Base-by-base conservation (phyloP, 2,329 filamentous ascomycete species). In the Calonectria ilicicola region DNA sequence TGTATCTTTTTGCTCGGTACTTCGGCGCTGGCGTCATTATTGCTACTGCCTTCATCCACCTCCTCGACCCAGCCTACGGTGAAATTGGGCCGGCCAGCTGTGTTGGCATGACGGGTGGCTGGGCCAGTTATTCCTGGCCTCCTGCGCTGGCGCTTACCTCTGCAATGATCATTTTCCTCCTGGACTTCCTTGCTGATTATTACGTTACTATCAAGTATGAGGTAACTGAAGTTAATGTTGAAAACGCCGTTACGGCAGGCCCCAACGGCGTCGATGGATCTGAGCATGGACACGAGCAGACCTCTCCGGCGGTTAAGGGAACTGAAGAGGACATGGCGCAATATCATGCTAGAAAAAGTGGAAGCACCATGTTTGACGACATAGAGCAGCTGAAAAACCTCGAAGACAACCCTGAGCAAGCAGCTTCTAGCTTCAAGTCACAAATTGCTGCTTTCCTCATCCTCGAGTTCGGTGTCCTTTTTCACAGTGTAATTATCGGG, bases 21-120 rank as follows among this genome's bases (percentile, higher is more conserved):
- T 94, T 95, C 76, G 93, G 93, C 62, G 93, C 93, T 3, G 93
- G 93, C 32, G 93, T 95, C 69, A 95, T 95, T 77, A 88, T 95
- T 70, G 92, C 93, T 1, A 95, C 93, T 1, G 93, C 93, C 1
- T 95, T 95, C 81, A 94, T 95, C 73, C 93, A 95, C 85, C 77
- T 87, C 78, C 27, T 84, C 27, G 81, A 80, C 27, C 82, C 82
- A 3, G 81, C 82, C 5, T 77, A 77, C 44, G 29, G 44, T 15
- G 69, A 67, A 53, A 83, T 84, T 53, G 84, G 84, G 3, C 83
- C 84, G 0, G 76, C 75, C 1, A 82, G 82, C 7, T 86, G 84
- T 66, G 83, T 86, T 7, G 84, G 84, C 35, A 75, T 89, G 83
- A 90, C 89, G 0, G 87, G 86, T 1, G 82, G 84, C 53, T 91